Evolutionary conservation across 345 rosid species (phyloP).

Genomic region (Euclidium syriacum): DNA sequence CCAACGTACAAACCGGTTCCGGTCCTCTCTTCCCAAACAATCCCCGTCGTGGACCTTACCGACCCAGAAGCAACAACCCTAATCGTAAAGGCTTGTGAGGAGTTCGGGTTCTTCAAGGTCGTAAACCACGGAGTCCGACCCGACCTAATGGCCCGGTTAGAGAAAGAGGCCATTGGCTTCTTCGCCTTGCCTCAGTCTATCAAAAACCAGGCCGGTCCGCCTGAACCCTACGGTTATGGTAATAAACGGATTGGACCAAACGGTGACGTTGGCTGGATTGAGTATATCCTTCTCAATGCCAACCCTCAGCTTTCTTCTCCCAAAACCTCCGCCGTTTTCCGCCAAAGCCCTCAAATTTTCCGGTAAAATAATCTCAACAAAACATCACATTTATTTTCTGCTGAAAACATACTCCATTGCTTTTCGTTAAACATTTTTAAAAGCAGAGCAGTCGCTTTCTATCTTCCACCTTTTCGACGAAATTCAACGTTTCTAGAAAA

Average conservation of each 20-base stretch:
- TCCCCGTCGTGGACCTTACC: constrained; percentile 59
- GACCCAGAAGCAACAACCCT: constrained; percentile 54
- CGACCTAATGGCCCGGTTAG: constrained; percentile 49
- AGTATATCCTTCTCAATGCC: constrained; percentile 64
- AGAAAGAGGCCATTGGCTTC: constrained; percentile 52
- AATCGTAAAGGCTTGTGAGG: constrained; percentile 61
- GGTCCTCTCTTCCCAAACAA: constrained; percentile 26
- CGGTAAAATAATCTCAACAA: constrained; percentile 36
- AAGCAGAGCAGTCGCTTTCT: not conserved
- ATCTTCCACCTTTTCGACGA: not conserved
- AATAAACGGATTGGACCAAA: constrained; percentile 65
- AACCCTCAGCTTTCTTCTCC: constrained; percentile 35
- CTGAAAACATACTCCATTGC: not conserved
- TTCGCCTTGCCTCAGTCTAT: constrained; percentile 59
- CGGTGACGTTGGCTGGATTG: constrained; percentile 90
- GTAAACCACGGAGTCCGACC: constrained; percentile 61
- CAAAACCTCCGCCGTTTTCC: constrained; percentile 40
- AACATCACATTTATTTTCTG: not conserved
- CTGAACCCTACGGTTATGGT: constrained; percentile 90
- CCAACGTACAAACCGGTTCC: constrained; percentile 50
- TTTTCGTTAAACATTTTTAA: not conserved
- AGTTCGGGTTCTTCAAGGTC: constrained; percentile 77
- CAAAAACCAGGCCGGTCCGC: constrained; percentile 68
- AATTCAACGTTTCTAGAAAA: not conserved
- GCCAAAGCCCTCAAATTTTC: constrained; percentile 41